These are phyloP conservation scores for Clitocybe nebularis DNA, from an alignment of 1,284 basidiomycete genomes.

Conservation along the genomic window DNA sequence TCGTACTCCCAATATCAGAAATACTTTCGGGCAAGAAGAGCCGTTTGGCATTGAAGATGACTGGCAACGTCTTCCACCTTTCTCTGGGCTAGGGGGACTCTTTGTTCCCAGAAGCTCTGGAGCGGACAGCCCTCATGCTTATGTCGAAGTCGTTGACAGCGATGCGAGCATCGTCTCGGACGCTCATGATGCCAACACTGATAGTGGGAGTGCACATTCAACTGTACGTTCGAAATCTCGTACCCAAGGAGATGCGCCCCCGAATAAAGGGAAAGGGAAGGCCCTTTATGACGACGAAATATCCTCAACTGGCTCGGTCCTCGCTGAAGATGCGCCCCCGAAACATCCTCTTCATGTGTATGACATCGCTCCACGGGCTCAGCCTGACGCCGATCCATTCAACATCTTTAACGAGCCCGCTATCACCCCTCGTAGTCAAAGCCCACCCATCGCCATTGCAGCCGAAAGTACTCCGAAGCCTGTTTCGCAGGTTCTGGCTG, in stretches of 20 bases:
- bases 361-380: slow-evolving; percentile 29
- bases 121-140: slow-evolving; percentile 50
- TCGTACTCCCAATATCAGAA: slow-evolving; percentile 36
- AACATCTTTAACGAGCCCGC: background rate
- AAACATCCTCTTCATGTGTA: slow-evolving; percentile 64
- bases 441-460: slow-evolving; percentile 12
- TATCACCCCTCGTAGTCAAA: slow-evolving; percentile 6
- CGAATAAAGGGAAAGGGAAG: slow-evolving; percentile 54
- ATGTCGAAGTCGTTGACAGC: slow-evolving; percentile 57
- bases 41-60: slow-evolving; percentile 59
- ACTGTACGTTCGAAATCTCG: slow-evolving; percentile 10
- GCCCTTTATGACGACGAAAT: slow-evolving; percentile 37
- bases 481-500: slow-evolving; percentile 14
- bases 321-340: slow-evolving; percentile 43
- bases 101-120: slow-evolving; percentile 22
- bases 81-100: slow-evolving; percentile 27
- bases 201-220: slow-evolving; percentile 21
- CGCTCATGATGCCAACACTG: slow-evolving; percentile 9
- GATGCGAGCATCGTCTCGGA: slow-evolving; percentile 26
- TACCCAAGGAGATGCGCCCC: slow-evolving; percentile 17
- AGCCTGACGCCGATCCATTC: background rate
- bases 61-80: slow-evolving; percentile 50
- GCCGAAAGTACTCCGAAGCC: slow-evolving; percentile 34
- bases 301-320: slow-evolving; percentile 56
- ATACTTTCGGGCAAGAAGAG: slow-evolving; percentile 47